phyloP scores from a whole-genome alignment of 1,284 basidiomycete genomes.

The Spongiforma sp. region DNA sequence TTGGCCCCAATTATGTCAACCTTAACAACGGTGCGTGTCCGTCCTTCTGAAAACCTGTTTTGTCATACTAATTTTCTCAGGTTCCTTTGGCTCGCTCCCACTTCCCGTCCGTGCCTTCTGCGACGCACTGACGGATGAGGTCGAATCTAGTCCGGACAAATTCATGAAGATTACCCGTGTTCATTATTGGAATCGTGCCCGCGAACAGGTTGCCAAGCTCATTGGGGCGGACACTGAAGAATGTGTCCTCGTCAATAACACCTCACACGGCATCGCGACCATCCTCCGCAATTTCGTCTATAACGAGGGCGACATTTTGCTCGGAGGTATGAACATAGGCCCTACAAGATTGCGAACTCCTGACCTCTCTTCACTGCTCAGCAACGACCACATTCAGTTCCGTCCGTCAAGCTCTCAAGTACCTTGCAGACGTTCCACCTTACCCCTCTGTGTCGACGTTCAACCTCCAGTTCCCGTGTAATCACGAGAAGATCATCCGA shows the following conservation, averaged over 20 bases:
- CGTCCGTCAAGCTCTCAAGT: conserved; percentile 59
- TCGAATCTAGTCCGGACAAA: conserved; percentile 67
- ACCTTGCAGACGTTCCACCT: conserved; percentile 63
- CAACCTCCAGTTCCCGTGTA: conserved; percentile 65
- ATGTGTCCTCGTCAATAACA: conserved; percentile 69
- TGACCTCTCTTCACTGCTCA: conserved; percentile 31
- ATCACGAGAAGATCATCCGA: conserved; percentile 62
- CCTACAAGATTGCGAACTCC: background rate
- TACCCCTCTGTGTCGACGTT: conserved; percentile 58
- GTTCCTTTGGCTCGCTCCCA: conserved; percentile 74
- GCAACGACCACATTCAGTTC: conserved; percentile 74
- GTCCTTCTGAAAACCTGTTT: background rate
- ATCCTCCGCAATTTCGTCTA: conserved; percentile 65
- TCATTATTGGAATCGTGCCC: conserved; percentile 40
- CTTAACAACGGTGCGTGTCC: conserved; percentile 62
- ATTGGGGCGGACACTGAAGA: conserved; percentile 67
- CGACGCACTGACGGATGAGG: conserved; percentile 48
- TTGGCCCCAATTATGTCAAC: conserved; percentile 62
- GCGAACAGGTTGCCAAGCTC: conserved; percentile 60
- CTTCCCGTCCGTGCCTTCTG: conserved; percentile 60
- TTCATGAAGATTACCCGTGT: conserved; percentile 57
- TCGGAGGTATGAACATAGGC: conserved; percentile 37
- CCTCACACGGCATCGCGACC: conserved; percentile 71
- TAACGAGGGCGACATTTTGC: conserved; percentile 51
- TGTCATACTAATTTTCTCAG: conserved; percentile 37